Conservation (phyloP, 306 rosid species). For the Glycine tomentella region DNA sequence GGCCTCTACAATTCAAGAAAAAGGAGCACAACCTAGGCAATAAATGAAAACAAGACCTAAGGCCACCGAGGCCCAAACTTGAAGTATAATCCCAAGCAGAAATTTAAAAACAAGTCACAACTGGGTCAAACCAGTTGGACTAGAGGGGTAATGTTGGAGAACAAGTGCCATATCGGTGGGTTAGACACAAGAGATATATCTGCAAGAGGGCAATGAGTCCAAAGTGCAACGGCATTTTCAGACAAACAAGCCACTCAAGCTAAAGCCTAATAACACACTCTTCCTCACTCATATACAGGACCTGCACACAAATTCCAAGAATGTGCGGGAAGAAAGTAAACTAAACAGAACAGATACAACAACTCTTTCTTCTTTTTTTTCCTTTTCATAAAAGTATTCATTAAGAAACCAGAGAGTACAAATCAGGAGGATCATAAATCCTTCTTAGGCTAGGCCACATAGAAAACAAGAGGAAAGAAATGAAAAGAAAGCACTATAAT, state of each 20-base stretch:
- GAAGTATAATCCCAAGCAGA: too few species aligned
- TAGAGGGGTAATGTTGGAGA: neutral
- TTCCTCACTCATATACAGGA: neutral
- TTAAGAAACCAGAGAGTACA: neutral
- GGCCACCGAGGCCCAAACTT: too few species aligned
- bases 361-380: neutral
- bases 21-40: too few species aligned
- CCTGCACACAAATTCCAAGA: neutral
- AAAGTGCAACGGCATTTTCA: neutral
- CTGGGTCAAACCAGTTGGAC: too few species aligned
- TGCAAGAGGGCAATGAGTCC: neutral
- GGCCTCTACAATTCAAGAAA: too few species aligned
- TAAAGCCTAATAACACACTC: neutral
- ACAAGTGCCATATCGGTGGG: neutral
- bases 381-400: neutral
- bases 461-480: neutral
- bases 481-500: slow-evolving; percentile 9
- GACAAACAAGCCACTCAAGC: neutral
- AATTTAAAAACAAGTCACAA: too few species aligned
- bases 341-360: slow-evolving; percentile 3
- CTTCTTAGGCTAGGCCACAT: neutral
- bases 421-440: slow-evolving; percentile 13
- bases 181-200: neutral
- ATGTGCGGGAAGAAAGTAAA: neutral
- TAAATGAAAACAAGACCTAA: too few species aligned